Conservation (phyloP, 2,329 filamentous ascomycete species). For the Podosphaera xanthii region DNA sequence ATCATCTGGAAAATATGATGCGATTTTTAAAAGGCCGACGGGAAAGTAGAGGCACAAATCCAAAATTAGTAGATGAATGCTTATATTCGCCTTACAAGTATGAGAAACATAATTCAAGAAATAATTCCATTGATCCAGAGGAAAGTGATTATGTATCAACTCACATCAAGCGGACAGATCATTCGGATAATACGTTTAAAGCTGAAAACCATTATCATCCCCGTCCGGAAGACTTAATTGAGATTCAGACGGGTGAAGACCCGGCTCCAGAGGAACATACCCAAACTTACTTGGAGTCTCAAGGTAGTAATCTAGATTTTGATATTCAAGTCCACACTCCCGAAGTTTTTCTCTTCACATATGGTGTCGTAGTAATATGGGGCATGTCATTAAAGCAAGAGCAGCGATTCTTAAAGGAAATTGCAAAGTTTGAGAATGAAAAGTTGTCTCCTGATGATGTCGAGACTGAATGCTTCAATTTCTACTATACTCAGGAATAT, state of each 20-base stretch:
- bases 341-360: constrained; percentile 90
- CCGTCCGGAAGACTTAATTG: constrained; percentile 37
- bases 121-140: constrained; percentile 25
- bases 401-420: constrained; percentile 74
- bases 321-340: constrained; percentile 78
- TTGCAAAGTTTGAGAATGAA: constrained; percentile 81
- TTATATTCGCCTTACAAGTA: constrained; percentile 92
- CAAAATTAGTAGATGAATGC: constrained; percentile 91
- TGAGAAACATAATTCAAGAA: constrained; percentile 2
- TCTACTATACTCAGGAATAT: constrained; percentile 96
- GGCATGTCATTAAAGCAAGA: constrained; percentile 87
- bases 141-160: constrained; percentile 10
- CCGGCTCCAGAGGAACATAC: background rate
- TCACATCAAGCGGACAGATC: constrained; percentile 36
- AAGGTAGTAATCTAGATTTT: constrained; percentile 38
- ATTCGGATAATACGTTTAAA: constrained; percentile 53
- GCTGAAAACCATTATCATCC: constrained; percentile 34
- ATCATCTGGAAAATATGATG: constrained; percentile 75
- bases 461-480: constrained; percentile 95
- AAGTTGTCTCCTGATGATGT: constrained; percentile 75
- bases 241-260: constrained; percentile 24
- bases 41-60: constrained; percentile 55
- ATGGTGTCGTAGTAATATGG: constrained; percentile 95
- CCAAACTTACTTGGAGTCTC: constrained; percentile 10
- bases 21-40: constrained; percentile 71